These are phyloP conservation scores for Pythium brassicae DNA, from an alignment of 352 stramenopile species.

Conservation along the genomic window DNA sequence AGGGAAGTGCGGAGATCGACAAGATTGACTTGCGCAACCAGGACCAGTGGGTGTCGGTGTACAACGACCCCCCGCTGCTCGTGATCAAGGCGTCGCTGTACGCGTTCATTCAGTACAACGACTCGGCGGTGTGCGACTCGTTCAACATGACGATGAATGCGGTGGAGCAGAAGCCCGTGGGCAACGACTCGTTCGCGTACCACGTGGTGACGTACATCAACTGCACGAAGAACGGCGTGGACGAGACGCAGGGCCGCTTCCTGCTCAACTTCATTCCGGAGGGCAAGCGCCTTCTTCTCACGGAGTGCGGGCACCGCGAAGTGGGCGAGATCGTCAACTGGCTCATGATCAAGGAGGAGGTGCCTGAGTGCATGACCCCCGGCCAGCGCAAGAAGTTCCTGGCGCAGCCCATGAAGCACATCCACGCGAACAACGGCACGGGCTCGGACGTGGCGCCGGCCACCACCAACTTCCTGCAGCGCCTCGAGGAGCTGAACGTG, in stretches of 20 bases:
- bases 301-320: slow-evolving; percentile 80
- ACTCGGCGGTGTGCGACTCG: slow-evolving; percentile 73
- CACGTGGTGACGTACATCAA: slow-evolving; percentile 86
- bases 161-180: slow-evolving; percentile 74
- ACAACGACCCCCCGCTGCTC: slow-evolving; percentile 71
- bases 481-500: slow-evolving; percentile 52
- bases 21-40: slow-evolving; percentile 78
- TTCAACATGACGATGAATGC: slow-evolving; percentile 87
- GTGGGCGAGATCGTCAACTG: slow-evolving; percentile 84
- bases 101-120: slow-evolving; percentile 84
- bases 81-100: slow-evolving; percentile 85
- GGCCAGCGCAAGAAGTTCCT: slow-evolving; percentile 77
- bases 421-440: slow-evolving; percentile 70
- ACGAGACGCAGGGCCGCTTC: slow-evolving; percentile 75
- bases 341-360: slow-evolving; percentile 76
- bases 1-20: slow-evolving; percentile 77
- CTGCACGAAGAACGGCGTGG: slow-evolving; percentile 68
- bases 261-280: slow-evolving; percentile 85
- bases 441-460: slow-evolving; percentile 29
- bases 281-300: slow-evolving; percentile 71
- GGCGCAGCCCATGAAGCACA: slow-evolving; percentile 83
- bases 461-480: slow-evolving; percentile 64
- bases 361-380: slow-evolving; percentile 82
- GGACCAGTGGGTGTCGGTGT: slow-evolving; percentile 77
- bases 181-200: slow-evolving; percentile 70